Evolutionary conservation across 345 rosid genomes (phyloP).

Genomic region (Lagerstroemia speciosa): DNA sequence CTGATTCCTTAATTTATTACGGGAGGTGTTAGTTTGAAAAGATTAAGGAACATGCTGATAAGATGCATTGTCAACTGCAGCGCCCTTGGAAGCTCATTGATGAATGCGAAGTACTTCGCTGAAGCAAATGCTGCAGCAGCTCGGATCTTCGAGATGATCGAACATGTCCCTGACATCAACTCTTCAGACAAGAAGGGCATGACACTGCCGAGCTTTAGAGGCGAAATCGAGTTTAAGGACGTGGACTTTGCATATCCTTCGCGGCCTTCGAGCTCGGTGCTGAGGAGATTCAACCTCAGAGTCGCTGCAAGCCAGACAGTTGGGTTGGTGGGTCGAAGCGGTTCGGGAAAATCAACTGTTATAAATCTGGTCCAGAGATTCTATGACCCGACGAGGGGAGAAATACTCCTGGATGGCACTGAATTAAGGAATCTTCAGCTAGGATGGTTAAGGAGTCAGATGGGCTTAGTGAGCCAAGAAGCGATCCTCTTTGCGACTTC

Average conservation of each 20-base stretch:
- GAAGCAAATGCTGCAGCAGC: conserved; percentile 14
- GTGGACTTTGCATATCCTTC: conserved; percentile 27
- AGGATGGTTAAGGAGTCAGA: conserved; percentile 15
- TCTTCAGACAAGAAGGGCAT: conserved; percentile 6
- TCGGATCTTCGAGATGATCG: conserved; percentile 16
- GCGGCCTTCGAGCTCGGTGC: conserved; percentile 26
- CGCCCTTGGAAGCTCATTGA: conserved; percentile 15
- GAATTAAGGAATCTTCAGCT: conserved; percentile 11
- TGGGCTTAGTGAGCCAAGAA: conserved; percentile 26
- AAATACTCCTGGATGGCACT: conserved; percentile 26
- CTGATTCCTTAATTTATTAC: too few species aligned
- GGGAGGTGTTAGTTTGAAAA: background rate
- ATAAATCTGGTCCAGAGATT: conserved; percentile 36
- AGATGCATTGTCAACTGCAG: conserved; percentile 7
- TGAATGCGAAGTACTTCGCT: conserved; percentile 15
- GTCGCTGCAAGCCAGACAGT: conserved; percentile 28
- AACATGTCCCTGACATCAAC: conserved; percentile 12
- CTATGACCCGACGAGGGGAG: conserved; percentile 32
- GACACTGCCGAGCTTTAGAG: conserved; percentile 8
- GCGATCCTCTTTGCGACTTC: conserved; percentile 22
- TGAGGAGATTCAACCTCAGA: conserved; percentile 26
- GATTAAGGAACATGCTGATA: background rate
- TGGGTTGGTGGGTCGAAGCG: conserved; percentile 36
- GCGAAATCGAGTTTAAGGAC: conserved; percentile 14
- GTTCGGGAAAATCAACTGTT: conserved; percentile 41